Evolutionary conservation across 441 rosid species (phyloP).

Genomic region (Arabidopsis hybrid): DNA sequence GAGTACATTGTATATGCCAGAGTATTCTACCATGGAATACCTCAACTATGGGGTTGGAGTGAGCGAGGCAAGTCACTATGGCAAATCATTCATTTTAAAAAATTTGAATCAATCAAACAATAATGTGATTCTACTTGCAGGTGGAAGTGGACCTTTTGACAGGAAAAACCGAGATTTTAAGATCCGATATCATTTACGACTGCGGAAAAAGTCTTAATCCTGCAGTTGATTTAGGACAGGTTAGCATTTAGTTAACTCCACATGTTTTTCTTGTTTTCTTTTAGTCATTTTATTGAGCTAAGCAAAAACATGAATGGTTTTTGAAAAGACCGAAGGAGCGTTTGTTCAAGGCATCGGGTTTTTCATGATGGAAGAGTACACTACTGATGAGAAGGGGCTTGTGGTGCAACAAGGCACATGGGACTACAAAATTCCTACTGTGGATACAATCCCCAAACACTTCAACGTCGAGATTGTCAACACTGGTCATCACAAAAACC

Average conservation of each 20-base stretch:
- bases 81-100: not conserved
- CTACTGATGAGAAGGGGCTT: constrained; percentile 66
- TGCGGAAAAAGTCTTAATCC: constrained; percentile 98
- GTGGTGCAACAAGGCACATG: constrained; percentile 68
- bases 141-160: constrained; percentile 87
- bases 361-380: constrained; percentile 81
- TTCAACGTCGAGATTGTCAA: constrained; percentile 76
- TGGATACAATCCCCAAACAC: constrained; percentile 78
- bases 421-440: constrained; percentile 86
- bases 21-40: constrained; percentile 51
- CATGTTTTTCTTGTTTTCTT: not conserved
- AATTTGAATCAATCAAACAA: not conserved
- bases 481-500: constrained; percentile 71
- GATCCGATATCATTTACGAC: constrained; percentile 80
- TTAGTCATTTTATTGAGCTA: not conserved
- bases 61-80: constrained; percentile 72
- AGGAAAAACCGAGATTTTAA: constrained; percentile 72
- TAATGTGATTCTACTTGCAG: constrained; percentile 44
- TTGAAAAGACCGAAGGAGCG: constrained; percentile 84
- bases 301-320: not conserved
- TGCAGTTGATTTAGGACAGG: constrained; percentile 98
- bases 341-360: constrained; percentile 91
- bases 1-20: constrained; percentile 60
- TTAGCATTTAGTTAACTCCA: constrained; percentile 35
- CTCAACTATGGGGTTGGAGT: constrained; percentile 86